Percentiles rank a stretch among this genome's conserved stretches.
These are phyloP conservation scores for Lipomyces mesembrius DNA, from an alignment of 805 yeast species.

Conservation along the genomic window DNA sequence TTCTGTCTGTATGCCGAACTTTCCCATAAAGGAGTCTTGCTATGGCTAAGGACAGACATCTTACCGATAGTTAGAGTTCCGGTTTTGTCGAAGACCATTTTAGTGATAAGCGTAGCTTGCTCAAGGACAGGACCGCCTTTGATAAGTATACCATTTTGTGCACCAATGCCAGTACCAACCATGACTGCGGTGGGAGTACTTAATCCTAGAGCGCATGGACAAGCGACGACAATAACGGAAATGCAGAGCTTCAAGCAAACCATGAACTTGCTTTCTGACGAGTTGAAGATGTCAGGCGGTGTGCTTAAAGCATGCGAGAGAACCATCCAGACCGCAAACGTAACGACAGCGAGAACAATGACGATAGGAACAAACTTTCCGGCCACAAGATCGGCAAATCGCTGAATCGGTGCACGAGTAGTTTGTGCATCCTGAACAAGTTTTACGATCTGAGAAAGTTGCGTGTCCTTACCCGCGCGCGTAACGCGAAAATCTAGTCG, in stretches of 20 bases:
- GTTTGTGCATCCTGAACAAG: slow-evolving; percentile 90
- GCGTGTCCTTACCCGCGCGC: slow-evolving; percentile 80
- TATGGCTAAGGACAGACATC: slow-evolving; percentile 55
- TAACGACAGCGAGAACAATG: slow-evolving; percentile 60
- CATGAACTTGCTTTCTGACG: slow-evolving; percentile 59
- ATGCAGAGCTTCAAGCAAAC: slow-evolving; percentile 80
- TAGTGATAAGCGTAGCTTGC: slow-evolving; percentile 63
- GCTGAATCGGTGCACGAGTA: slow-evolving; percentile 86
- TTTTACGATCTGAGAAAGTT: slow-evolving; percentile 81
- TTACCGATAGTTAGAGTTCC: slow-evolving; percentile 91
- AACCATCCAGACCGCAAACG: slow-evolving; percentile 68
- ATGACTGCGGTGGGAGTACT: slow-evolving; percentile 99
- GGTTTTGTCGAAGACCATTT: slow-evolving; percentile 88
- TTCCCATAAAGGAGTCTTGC: slow-evolving; percentile 25
- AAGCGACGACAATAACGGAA: slow-evolving; percentile 93
- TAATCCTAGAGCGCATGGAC: slow-evolving; percentile 97
- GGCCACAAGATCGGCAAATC: slow-evolving; percentile 83
- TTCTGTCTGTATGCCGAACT: slow-evolving; percentile 21
- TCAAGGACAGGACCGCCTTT: slow-evolving; percentile 94
- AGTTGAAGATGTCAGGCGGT: slow-evolving; percentile 57
- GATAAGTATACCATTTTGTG: slow-evolving; percentile 82
- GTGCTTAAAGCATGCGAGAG: slow-evolving; percentile 46
- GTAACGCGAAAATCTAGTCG: slow-evolving; percentile 69
- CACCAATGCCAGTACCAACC: slow-evolving; percentile 99
- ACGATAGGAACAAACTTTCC: slow-evolving; percentile 83